Conservation (phyloP, 2,329 filamentous ascomycete genomes). For the Lecanicillium sp. region DNA sequence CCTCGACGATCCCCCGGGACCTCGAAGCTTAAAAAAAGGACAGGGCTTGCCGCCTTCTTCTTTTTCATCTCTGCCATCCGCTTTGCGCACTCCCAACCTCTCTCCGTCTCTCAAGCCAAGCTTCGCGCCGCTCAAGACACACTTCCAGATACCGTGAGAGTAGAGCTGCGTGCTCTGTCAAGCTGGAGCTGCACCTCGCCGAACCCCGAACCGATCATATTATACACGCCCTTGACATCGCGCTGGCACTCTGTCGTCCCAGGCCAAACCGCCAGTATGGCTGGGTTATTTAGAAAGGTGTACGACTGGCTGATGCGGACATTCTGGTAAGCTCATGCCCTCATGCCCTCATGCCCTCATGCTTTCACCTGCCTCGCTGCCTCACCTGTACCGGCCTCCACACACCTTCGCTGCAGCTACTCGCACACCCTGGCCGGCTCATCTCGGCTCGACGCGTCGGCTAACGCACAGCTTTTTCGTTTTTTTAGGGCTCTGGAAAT, state of each 20-base stretch:
- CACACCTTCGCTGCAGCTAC: neutral
- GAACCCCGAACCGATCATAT: neutral
- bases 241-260: neutral
- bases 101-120: too few species aligned
- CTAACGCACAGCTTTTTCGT: slow-evolving; percentile 2
- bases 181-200: neutral
- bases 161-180: slow-evolving; percentile 2
- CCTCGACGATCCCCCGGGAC: too few species aligned
- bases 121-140: neutral
- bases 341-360: too few species aligned
- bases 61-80: neutral
- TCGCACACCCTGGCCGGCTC: neutral
- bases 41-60: too few species aligned
- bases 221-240: neutral
- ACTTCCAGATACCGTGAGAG: neutral
- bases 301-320: slow-evolving; percentile 98
- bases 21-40: too few species aligned
- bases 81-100: neutral
- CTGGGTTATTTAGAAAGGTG: slow-evolving; percentile 84
- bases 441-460: neutral
- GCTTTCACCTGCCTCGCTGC: too few species aligned
- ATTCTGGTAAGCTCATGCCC: slow-evolving; percentile 73
- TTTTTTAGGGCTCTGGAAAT: slow-evolving; percentile 88
- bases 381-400: neutral
- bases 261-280: slow-evolving; percentile 51